Evolutionary conservation across 805 yeast genomes (phyloP), one percentile per base, ranked within the genome.

Genomic region (Hanseniaspora mollemarum): DNA sequence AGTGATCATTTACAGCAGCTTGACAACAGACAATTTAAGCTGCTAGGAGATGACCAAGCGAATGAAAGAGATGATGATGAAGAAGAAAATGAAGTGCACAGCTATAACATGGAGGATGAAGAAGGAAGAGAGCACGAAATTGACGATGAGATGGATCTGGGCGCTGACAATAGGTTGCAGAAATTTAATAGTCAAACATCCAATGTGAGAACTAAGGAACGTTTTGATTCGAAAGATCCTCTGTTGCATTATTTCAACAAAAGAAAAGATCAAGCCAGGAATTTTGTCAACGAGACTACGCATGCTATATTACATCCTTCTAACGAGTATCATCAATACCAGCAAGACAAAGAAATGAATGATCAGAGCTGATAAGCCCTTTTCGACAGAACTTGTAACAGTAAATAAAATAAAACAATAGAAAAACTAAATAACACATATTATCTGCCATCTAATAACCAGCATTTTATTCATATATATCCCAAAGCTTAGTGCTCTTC

Each of bases 1-100:
- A 76, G 82, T 49, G 81, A 79, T 15, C 74, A 76, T 54, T 71
- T 82, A 74, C 73, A 74, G 25, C 66, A 71, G 57, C 69, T 83
- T 58, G 92, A 83, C 18, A 49, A 41, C 19, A 38, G 15, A 28
- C 43, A 41, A 16, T 41, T 42, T 26, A 40, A 29, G 4, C 22
- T 49, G 13, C 31, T 49, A 3, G 38, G 38, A 12, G 49, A 49
- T 31, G 25, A 19, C n/a, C 5, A 35, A 8, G 16, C 19, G 6
- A 18, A 18, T 29, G 36, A 29, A 4, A 4, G n/a, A 10, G 43
- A 40, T 4, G 39, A 37, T 28, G 42, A 16, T 13, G 48, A 38
- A 21, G 50, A 37, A 36, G 40, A 43, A 35, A 21, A 33, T 8
- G 40, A 19, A n/a, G 29, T 22, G 7, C 25, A 45, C 5, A 35